These are phyloP conservation scores for Ascochyta fabae DNA, from an alignment of 2,329 filamentous ascomycete genomes.

Conservation along the genomic window DNA sequence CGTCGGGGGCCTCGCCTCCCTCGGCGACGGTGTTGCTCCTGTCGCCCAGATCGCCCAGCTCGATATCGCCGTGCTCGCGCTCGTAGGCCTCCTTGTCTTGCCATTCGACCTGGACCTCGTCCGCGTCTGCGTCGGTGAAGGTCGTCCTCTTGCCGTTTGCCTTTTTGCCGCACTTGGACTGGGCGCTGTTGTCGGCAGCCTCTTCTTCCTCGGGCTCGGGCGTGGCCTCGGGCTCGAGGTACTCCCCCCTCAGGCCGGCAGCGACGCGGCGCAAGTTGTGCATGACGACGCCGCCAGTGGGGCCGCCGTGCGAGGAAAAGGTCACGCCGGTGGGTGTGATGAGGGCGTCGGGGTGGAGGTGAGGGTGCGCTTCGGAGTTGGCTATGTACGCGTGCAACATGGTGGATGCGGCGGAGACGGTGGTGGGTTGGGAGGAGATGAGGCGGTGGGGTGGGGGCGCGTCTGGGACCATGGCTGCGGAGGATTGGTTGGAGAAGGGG, in stretches of 20 bases:
- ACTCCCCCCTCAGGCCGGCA: slow-evolving; percentile 60
- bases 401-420: slow-evolving; percentile 41
- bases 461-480: slow-evolving; percentile 39
- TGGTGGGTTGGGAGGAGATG: slow-evolving; percentile 40
- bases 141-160: slow-evolving; percentile 19
- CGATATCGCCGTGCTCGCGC: slow-evolving; percentile 47
- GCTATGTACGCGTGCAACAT: slow-evolving; percentile 51
- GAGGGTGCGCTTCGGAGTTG: slow-evolving; percentile 49
- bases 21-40: slow-evolving; percentile 40
- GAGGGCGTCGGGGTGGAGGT: slow-evolving; percentile 57
- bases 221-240: slow-evolving; percentile 53
- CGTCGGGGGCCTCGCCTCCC: slow-evolving; percentile 37
- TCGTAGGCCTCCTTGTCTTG: slow-evolving; percentile 55
- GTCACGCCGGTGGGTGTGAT: slow-evolving; percentile 52
- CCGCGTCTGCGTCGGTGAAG: slow-evolving; percentile 4
- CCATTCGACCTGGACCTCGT: slow-evolving; percentile 36
- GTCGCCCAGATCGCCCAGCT: slow-evolving; percentile 52
- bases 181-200: not conserved
- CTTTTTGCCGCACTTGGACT: slow-evolving; percentile 4
- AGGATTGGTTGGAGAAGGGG: not conserved
- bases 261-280: slow-evolving; percentile 62
- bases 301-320: slow-evolving; percentile 52
- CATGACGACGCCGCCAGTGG: slow-evolving; percentile 56
- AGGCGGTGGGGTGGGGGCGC: slow-evolving; percentile 48
- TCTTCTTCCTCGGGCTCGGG: slow-evolving; percentile 49